These are phyloP conservation scores for Anaeromyces robustus DNA, from an alignment of 192 early-diverging fungal genomes.

Conservation along the genomic window DNA sequence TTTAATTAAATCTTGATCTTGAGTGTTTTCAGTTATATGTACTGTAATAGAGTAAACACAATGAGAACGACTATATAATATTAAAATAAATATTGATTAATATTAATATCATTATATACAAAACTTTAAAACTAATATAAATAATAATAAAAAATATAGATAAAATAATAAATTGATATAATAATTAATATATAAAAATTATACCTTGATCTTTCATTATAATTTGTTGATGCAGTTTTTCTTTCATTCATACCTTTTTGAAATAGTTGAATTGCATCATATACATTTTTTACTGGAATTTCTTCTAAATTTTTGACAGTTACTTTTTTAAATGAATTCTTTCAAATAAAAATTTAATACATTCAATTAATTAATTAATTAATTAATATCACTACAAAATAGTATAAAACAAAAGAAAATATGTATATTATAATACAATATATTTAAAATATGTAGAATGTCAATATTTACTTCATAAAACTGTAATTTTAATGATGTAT, in stretches of 20 bases:
- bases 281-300: slow-evolving; percentile 45
- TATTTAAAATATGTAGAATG: no score
- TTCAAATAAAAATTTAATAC: slow-evolving; percentile 12
- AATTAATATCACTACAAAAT: no score
- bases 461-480: slow-evolving; percentile 34
- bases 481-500: slow-evolving; percentile 10
- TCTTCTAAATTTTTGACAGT: slow-evolving; percentile 73
- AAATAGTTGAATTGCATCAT: slow-evolving; percentile 55
- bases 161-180: no score
- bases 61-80: slow-evolving; percentile 82
- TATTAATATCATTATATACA: no score
- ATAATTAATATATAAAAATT: neutral
- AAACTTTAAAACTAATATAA: no score
- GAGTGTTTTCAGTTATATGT: slow-evolving; percentile 66
- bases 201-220: slow-evolving; percentile 75
- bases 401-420: no score
- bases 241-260: slow-evolving; percentile 57
- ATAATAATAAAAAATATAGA: no score
- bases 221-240: slow-evolving; percentile 67
- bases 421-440: no score
- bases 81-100: no score
- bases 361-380: no score
- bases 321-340: slow-evolving; percentile 47
- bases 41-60: slow-evolving; percentile 82
- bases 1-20: slow-evolving; percentile 76